phyloP scores from a whole-genome alignment of 2,329 filamentous ascomycete species.

The Trichoderma aggressivum region DNA sequence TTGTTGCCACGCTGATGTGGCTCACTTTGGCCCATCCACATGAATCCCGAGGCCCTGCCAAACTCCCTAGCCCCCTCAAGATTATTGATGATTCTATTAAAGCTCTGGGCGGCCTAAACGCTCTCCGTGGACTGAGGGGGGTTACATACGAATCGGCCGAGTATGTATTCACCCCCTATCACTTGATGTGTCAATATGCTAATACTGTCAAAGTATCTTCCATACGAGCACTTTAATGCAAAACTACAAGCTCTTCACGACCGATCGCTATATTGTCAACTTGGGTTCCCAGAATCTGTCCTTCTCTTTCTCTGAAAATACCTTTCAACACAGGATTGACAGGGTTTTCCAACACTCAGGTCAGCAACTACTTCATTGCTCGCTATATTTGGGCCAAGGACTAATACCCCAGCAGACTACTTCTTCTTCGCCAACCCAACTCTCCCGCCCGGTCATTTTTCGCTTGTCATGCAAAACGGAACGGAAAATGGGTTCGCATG shows the following conservation, averaged over 20 bases:
- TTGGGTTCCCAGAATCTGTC: not conserved
- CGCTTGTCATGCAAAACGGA: not conserved
- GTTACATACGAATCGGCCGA: not conserved
- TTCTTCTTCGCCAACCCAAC: not conserved
- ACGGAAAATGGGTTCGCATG: not conserved
- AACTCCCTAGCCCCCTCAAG: not conserved
- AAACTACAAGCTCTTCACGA: not conserved
- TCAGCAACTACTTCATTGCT: not conserved
- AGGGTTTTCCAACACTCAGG: not conserved
- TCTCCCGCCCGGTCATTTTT: not conserved
- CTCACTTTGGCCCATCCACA: not conserved
- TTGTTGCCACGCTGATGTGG: not conserved
- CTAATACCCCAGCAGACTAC: not conserved
- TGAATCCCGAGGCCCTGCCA: not conserved
- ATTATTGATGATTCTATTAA: not conserved
- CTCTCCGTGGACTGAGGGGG: not conserved
- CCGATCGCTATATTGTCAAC: not conserved
- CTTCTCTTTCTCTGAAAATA: not conserved
- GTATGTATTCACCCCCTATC: not conserved
- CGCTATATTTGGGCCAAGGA: rapidly evolving
- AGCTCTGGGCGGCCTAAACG: not conserved
- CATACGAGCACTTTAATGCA: not conserved
- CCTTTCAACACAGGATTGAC: not conserved
- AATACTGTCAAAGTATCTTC: not conserved
- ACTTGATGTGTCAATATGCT: not conserved